Base-by-base conservation (phyloP, 2,329 filamentous ascomycete species). In the Penicillium vulpinum region DNA sequence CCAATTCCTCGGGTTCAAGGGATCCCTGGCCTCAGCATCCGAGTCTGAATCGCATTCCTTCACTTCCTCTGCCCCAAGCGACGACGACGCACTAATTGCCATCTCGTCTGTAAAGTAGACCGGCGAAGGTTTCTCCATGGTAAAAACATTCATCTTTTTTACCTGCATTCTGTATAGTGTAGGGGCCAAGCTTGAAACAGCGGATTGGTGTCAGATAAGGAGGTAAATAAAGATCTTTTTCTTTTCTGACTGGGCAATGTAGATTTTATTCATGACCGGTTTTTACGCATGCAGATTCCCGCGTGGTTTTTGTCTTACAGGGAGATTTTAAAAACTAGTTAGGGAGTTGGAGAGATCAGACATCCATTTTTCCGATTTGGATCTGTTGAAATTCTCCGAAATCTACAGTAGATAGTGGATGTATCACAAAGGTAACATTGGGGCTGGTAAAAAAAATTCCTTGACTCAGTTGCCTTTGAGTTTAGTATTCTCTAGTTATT, bases 1-100 rank as follows among this genome's bases (percentile, higher is more conserved):
- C 72, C 70, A 74, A 26, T 68, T 68, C 29, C 65, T 64, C 5
- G 71, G 71, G 51, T 67, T 65, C 16, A 48, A 57, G 16, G 35
- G 43, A 26, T 70, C 63, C 38, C 60, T 62, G 24, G 53, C 24
- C 24, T 33, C 48, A 2, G 41, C 35, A 3, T 56, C 54, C 18
- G 38, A 43, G 22, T 22, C n/a, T 2, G 22, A 16, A 24, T 49
- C 13, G 16, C 16, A 21, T 21, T 59, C 57, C 22, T 60, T 58
- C 39, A 41, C 28, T 31, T 58, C 40, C 3, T 38, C 35, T 21
- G 36, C 54, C 9, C 49, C 57, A 10, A 51, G 46, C 0, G 62
- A 62, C 3, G 40, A 58, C n/a, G 54, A 57, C 5, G 36, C 41
- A 50, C 53, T 63, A 11, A 31, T 45, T 8, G 46, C 22, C 51